Conservation (phyloP, 2,329 filamentous ascomycete species). For the Pseudocercospora fijiensis region DNA sequence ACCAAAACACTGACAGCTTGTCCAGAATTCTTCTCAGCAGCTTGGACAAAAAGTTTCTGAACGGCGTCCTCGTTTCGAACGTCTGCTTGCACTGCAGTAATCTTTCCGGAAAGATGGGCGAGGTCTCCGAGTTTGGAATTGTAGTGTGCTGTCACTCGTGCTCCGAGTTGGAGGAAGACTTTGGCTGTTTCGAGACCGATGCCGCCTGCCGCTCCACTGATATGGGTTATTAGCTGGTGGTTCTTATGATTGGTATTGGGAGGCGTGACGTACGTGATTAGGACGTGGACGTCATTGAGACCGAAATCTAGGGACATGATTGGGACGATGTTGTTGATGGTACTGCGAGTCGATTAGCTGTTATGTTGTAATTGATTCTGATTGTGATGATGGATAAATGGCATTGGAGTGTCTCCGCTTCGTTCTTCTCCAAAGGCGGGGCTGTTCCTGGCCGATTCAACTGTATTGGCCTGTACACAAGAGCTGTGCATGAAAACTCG, state of each 20-base stretch:
- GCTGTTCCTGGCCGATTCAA: not conserved
- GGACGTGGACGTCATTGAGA: conserved; percentile 35
- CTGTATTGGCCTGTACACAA: not conserved
- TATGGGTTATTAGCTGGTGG: conserved; percentile 13
- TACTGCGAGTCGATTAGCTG: not conserved
- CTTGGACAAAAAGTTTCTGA: conserved; percentile 32
- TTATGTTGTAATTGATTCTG: too few species aligned
- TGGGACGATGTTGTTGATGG: not conserved
- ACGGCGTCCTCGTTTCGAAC: conserved; percentile 39
- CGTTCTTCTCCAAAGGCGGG: not conserved
- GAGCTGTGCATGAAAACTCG: not conserved
- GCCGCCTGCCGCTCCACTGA: conserved; percentile 31
- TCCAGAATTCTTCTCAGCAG: conserved; percentile 36
- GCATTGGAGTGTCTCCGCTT: not conserved
- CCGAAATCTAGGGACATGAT: conserved; percentile 37
- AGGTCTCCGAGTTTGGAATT: conserved; percentile 39
- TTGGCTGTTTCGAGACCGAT: conserved; percentile 41
- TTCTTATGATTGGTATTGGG: too few species aligned
- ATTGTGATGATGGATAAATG: not conserved
- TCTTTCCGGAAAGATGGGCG: conserved; percentile 22
- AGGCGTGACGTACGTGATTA: conserved; percentile 38
- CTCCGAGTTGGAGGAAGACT: conserved; percentile 37
- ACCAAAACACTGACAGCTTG: conserved; percentile 42
- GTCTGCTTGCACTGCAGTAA: conserved; percentile 35
- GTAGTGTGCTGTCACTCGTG: conserved; percentile 45